Base-by-base conservation (phyloP, 768 basidiomycete genomes). In the Suillus americanus region DNA sequence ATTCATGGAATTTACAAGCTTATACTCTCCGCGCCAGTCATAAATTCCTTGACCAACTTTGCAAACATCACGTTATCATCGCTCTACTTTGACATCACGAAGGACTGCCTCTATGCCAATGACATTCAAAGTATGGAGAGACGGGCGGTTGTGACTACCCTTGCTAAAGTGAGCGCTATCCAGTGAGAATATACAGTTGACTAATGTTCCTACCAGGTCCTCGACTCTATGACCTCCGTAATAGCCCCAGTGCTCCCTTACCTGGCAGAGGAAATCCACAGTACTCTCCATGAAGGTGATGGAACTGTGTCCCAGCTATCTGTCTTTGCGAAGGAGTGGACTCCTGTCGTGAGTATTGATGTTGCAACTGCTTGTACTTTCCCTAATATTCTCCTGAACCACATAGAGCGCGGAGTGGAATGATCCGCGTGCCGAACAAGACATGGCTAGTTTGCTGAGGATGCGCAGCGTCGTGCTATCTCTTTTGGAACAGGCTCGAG, bases 201-300 rank as follows among this genome's bases (percentile, higher is more conserved):
- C 30, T 38, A 33, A 50, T 55, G 28, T 57, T 8, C 2, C 43
- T 64, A 10, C 10, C 59, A 95, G 92, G 80, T 89, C 45, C 75
- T 96, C 59, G 77, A 80, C 35, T 88, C 86, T 2, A 84, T 94
- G 77, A 86, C 86, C 1, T 82, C 82, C 3, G 82, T 94, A 3
- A 79, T 95, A 54, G 92, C 94, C 0, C 97, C 97, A 0, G 87
- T 98, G 33, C 80, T 94, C 2, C 97, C 97, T 10, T 92, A 97
- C 72, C 84, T 97, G 6, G 91, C 94, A 0, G 95, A 97, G 76
- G 97, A 98, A 75, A 86, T 96, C 62, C 83, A 92, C 69, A 77
- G 80, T 28, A 73, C 73, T 16, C 74, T 76, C 23, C 61, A 64
- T 53, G 64, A 40, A 38, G 66, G 62, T 0, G 61, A 63, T 14